Conservation (phyloP, 2,329 filamentous ascomycete species). For the Aspergillus pseudoglaucus region DNA sequence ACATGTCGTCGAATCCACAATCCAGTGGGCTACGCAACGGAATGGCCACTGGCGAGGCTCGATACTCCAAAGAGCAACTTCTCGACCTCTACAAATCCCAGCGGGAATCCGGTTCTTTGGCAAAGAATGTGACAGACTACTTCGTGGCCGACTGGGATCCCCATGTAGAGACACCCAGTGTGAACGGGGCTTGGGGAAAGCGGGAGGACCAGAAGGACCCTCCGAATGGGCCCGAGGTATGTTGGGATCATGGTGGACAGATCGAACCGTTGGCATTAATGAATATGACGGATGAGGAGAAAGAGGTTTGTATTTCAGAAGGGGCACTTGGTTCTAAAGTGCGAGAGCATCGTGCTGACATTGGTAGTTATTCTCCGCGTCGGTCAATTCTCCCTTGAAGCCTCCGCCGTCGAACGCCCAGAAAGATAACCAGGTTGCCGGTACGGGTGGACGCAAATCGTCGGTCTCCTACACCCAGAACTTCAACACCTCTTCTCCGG, state of each 20-base stretch:
- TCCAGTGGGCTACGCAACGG: conserved; percentile 47
- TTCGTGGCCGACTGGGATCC: conserved; percentile 77
- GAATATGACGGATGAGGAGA: conserved; percentile 64
- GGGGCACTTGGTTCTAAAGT: conserved; percentile 1
- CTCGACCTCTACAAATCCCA: conserved; percentile 64
- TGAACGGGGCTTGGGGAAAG: conserved; percentile 67
- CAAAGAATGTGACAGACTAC: conserved; percentile 58
- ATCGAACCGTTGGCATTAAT: conserved; percentile 65
- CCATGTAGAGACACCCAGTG: conserved; percentile 58
- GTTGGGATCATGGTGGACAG: conserved; percentile 73
- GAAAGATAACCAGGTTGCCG: conserved; percentile 47
- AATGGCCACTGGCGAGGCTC: conserved; percentile 45
- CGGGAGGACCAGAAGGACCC: conserved; percentile 65
- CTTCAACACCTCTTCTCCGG: conserved; percentile 68
- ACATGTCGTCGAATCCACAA: conserved; percentile 48
- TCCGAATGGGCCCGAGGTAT: conserved; percentile 78
- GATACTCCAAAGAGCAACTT: conserved; percentile 74
- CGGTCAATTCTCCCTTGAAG: conserved; percentile 92
- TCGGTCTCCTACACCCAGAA: conserved; percentile 65
- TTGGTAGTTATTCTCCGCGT: conserved; percentile 66
- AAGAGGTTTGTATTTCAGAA: conserved; percentile 45
- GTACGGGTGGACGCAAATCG: conserved; percentile 61
- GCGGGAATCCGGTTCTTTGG: conserved; percentile 47
- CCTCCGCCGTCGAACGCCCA: conserved; percentile 62
- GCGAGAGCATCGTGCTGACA: conserved; percentile 16